Percentiles rank a stretch among this genome's conserved stretches.
phyloP scores from a whole-genome alignment of 257 asterid species.

The Solanum lignicaule region DNA sequence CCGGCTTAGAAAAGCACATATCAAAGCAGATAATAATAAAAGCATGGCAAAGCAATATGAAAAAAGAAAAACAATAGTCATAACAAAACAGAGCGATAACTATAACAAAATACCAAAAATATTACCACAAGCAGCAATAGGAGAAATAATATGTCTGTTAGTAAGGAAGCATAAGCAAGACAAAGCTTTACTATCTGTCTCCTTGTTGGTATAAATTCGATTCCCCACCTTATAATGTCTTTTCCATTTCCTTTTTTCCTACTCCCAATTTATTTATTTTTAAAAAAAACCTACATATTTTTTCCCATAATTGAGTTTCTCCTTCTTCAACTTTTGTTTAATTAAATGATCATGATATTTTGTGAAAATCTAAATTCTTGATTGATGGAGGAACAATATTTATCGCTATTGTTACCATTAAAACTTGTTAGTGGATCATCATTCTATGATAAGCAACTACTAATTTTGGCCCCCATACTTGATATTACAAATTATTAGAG shows the following conservation, averaged over 20 bases:
- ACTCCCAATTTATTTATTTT: not conserved
- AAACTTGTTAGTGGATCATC: not conserved
- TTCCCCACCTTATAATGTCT: not conserved
- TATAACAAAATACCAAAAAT: too few relatives aligned
- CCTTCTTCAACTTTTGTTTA: not conserved
- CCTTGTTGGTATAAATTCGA: not conserved
- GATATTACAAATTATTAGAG: not conserved
- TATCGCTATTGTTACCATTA: not conserved
- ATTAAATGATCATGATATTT: not conserved
- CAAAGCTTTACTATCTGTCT: not conserved
- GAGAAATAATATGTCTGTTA: not conserved
- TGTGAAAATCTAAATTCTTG: not conserved
- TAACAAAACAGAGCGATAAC: not conserved
- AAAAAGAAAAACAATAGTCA: too few relatives aligned
- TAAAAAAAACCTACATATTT: not conserved
- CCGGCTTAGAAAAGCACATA: not conserved
- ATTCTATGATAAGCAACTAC: not conserved
- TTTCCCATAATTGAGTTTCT: not conserved
- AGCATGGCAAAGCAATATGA: not conserved
- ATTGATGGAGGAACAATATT: not conserved
- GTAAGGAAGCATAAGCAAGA: not conserved
- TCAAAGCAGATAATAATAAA: too few relatives aligned
- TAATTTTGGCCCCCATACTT: not conserved
- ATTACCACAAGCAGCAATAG: not conserved
- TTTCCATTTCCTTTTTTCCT: not conserved